Conservation (phyloP, 495 filamentous ascomycete species). For the Tuber melanosporum region DNA sequence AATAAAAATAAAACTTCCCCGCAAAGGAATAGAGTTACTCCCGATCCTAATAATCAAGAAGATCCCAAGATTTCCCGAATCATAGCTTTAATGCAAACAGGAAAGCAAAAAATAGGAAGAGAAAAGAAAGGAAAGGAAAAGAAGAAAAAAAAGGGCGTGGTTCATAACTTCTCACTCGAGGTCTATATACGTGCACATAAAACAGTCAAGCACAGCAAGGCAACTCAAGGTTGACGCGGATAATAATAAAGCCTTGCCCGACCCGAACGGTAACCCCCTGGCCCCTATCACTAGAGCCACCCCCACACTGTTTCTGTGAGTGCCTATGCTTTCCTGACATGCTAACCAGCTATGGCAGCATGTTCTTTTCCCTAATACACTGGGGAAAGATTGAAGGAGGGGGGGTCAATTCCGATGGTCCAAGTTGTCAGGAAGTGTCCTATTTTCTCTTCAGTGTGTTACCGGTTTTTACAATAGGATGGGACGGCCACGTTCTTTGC, state of each 20-base stretch:
- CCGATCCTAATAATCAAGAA: too few species aligned
- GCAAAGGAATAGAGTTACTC: too few species aligned
- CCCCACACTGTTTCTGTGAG: not conserved
- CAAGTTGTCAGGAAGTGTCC: not conserved
- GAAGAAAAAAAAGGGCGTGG: not conserved
- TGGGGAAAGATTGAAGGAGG: not conserved
- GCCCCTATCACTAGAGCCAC: not conserved
- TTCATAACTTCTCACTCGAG: not conserved
- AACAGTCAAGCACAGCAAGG: not conserved
- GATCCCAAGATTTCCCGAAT: not conserved
- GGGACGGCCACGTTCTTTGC: not conserved
- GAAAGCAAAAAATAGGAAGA: not conserved
- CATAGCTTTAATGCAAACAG: not conserved
- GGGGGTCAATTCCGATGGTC: not conserved
- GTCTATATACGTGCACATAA: not conserved
- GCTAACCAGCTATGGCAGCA: not conserved
- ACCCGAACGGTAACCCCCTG: not conserved
- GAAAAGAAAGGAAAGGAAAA: not conserved
- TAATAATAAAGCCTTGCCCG: not conserved
- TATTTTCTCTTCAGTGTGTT: not conserved
- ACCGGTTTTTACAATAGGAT: not conserved
- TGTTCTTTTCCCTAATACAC: not conserved
- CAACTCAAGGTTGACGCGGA: not conserved
- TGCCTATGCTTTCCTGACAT: not conserved
- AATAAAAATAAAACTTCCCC: not conserved